Base-by-base conservation (phyloP, 2,329 filamentous ascomycete genomes). In the Penicillium sclerotiorum region DNA sequence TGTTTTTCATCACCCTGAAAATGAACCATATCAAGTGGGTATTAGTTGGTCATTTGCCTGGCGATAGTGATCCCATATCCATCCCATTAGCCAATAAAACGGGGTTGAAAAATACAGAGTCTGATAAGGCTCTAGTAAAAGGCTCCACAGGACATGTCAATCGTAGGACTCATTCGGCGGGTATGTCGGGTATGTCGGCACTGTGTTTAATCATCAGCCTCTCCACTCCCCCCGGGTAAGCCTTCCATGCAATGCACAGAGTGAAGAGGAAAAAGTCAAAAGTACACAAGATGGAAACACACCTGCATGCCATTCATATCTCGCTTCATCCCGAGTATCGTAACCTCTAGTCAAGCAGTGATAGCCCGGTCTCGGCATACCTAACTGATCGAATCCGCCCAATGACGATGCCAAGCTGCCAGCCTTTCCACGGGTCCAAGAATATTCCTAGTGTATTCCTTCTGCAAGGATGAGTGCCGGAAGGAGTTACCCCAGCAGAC, bases 361-460 rank as follows among this genome's bases (percentile, higher is more conserved):
- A n/a, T n/a, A n/a, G n/a, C n/a, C n/a, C n/a, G n/a, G n/a, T n/a
- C n/a, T n/a, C n/a, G n/a, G n/a, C n/a, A n/a, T n/a, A n/a, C n/a
- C n/a, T n/a, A n/a, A n/a, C n/a, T n/a, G 47, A 30, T 38, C 46
- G 44, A 44, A 49, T 32, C 37, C 41, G 35, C 42, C 45, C 60
- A 55, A 64, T 61, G 53, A 58, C 41, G 25, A 46, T 45, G 57
- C 61, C 64, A 65, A 64, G 33, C 20, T 22, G 40, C 30, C 9
- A 35, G 11, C 15, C 40, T 33, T 32, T 25, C 40, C 40, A 12
- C 33, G 33, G 15, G 5, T 18, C 27, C 40, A 43, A 43, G 28
- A 43, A 23, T n/a, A 36, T 17, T 36, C 8, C 8, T 8, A 9
- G 8, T n/a, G 28, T 32, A 13, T 32, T 12, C 15, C 15, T 18